A percentile compares a stretch with the other conserved stretches of the same genome.
phyloP scores from a whole-genome alignment of 208 protist genomes.

The Crithidia bombi region DNA sequence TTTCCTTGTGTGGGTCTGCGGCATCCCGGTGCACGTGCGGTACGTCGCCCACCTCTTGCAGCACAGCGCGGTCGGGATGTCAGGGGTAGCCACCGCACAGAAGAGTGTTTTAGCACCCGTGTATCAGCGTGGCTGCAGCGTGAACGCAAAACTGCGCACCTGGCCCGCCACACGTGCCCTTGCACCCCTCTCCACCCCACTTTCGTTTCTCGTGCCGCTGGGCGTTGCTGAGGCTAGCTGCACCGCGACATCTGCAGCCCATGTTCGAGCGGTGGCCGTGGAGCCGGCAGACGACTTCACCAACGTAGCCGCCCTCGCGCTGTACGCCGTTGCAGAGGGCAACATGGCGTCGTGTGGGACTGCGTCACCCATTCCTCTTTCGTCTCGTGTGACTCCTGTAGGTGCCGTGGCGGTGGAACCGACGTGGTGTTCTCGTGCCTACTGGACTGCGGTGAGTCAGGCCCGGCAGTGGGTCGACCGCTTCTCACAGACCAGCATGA shows the following conservation, averaged over 20 bases:
- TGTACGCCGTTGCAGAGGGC: slow-evolving; percentile 16
- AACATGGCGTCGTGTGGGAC: neutral
- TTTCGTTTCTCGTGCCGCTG: slow-evolving; percentile 11
- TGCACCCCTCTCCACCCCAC: neutral
- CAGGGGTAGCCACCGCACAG: slow-evolving; percentile 2
- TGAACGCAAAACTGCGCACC: slow-evolving; percentile 19
- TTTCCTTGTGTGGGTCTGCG: slow-evolving; percentile 68
- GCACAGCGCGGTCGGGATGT: slow-evolving; percentile 22
- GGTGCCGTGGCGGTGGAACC: neutral
- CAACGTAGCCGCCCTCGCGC: slow-evolving; percentile 24
- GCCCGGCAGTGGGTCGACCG: slow-evolving; percentile 27
- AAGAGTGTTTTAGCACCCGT: slow-evolving; percentile 39
- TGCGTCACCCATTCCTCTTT: slow-evolving; percentile 3
- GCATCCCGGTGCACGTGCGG: slow-evolving; percentile 60
- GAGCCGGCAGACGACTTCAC: slow-evolving; percentile 5
- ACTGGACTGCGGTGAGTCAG: slow-evolving; percentile 52
- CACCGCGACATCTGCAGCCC: too few relatives aligned
- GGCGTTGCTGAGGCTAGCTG: slow-evolving; percentile 2
- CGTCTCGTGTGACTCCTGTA: neutral
- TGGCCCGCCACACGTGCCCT: neutral
- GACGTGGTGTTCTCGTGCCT: slow-evolving; percentile 31
- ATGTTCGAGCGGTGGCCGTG: slow-evolving; percentile 14
- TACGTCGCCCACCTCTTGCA: slow-evolving; percentile 58
- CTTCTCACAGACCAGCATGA: neutral
- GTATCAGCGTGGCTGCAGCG: slow-evolving; percentile 24